These are phyloP conservation scores for Ceratobasidium sp. DNA, from an alignment of 1,284 basidiomycete genomes.

Conservation along the genomic window DNA sequence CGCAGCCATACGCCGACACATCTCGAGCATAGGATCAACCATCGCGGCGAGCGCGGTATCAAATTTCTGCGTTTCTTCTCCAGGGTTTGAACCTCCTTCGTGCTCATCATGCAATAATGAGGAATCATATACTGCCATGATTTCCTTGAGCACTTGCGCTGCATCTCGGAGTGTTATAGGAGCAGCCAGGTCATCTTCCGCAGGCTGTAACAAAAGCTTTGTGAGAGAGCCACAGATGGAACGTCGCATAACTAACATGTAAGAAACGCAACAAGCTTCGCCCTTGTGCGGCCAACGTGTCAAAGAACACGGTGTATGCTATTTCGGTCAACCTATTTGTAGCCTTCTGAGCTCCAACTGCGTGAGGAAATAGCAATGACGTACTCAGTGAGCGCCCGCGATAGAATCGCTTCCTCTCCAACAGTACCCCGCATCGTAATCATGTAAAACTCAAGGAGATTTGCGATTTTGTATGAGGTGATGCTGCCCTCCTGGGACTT, in stretches of 20 bases:
- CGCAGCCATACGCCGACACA: constrained; percentile 73
- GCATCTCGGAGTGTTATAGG: constrained; percentile 82
- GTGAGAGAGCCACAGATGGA: not conserved
- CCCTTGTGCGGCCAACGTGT: constrained; percentile 82
- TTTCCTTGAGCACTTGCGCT: constrained; percentile 80
- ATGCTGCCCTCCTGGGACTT: constrained; percentile 92
- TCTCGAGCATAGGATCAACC: constrained; percentile 79
- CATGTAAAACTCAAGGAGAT: constrained; percentile 92
- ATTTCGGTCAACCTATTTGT: constrained; percentile 72
- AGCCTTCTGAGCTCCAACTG: constrained; percentile 20
- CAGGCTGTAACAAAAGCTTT: constrained; percentile 60
- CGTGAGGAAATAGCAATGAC: constrained; percentile 48
- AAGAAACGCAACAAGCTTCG: constrained; percentile 73
- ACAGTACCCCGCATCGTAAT: constrained; percentile 92
- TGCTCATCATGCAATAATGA: constrained; percentile 71
- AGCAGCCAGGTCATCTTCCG: constrained; percentile 77
- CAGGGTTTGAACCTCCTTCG: not conserved
- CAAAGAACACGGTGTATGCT: constrained; percentile 84
- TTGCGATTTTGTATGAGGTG: constrained; percentile 88
- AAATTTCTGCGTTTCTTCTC: constrained; percentile 65
- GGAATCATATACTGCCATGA: constrained; percentile 85
- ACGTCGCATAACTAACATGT: constrained; percentile 60
- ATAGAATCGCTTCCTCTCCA: constrained; percentile 78
- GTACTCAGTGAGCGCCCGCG: constrained; percentile 80
- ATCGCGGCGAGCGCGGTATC: constrained; percentile 84